phyloP scores from a whole-genome alignment of 306 rosid species.

The Corylus avellana region DNA sequence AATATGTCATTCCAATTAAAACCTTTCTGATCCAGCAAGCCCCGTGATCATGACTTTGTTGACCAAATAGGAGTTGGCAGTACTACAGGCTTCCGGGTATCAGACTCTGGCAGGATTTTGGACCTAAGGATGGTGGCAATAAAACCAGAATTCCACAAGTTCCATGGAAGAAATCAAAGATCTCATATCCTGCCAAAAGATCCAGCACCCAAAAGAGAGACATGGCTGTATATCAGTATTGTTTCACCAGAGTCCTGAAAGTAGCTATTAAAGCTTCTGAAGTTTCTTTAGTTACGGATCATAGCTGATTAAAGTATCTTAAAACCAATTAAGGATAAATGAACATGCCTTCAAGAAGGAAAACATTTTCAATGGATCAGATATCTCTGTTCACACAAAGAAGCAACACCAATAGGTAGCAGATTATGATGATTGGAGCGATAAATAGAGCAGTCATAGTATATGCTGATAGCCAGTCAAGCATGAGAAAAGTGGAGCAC shows the following conservation, averaged over 20 bases:
- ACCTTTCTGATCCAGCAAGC: background rate
- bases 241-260: background rate
- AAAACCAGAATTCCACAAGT: background rate
- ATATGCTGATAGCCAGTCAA: constrained; percentile 23
- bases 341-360: background rate
- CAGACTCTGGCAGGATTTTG: background rate
- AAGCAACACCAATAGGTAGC: background rate
- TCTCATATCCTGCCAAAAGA: background rate
- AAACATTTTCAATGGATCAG: background rate
- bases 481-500: background rate
- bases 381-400: background rate
- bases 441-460: constrained; percentile 4
- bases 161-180: background rate
- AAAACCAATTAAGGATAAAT: background rate
- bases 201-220: background rate
- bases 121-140: background rate
- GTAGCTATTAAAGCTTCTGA: background rate
- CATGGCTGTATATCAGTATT: background rate
- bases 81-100: background rate
- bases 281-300: background rate
- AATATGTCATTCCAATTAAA: background rate
- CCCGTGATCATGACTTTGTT: background rate
- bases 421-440: background rate
- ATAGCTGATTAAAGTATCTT: background rate
- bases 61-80: background rate